Evolutionary conservation across 441 rosid species (phyloP).

Genomic region (Biscutella laevigata): DNA sequence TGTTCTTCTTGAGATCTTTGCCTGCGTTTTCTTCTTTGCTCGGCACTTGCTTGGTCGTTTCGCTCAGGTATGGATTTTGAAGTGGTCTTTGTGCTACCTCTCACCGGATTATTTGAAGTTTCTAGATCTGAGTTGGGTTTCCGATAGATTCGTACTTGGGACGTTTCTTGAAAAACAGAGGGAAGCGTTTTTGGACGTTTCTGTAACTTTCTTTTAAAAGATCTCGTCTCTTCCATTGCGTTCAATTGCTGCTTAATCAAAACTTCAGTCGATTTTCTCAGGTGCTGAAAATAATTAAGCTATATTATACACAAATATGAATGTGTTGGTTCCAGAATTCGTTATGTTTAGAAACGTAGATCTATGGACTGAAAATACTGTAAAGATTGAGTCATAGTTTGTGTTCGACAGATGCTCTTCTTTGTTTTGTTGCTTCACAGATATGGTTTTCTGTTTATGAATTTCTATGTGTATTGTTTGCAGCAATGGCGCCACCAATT

Average conservation of each 20-base stretch:
- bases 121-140: slow-evolving; percentile 27
- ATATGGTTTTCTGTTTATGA: slow-evolving; percentile 1
- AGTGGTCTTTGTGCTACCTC: too few relatives aligned
- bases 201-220: slow-evolving; percentile 9
- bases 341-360: not conserved
- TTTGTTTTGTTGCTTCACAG: not conserved
- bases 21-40: slow-evolving; percentile 6
- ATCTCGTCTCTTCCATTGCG: slow-evolving; percentile 7
- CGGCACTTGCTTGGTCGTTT: not conserved
- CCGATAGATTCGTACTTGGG: not conserved
- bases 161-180: too few relatives aligned
- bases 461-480: slow-evolving; percentile 12
- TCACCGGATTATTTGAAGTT: too few relatives aligned
- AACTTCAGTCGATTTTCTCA: not conserved
- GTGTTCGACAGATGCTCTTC: not conserved
- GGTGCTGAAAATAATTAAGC: not conserved
- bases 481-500: slow-evolving; percentile 69
- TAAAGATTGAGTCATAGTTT: not conserved
- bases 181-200: too few relatives aligned
- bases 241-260: not conserved
- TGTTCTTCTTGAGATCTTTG: slow-evolving; percentile 41
- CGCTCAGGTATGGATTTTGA: slow-evolving; percentile 35
- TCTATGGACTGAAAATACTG: not conserved
- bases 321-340: not conserved
- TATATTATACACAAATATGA: not conserved